Evolutionary conservation across 1,284 basidiomycete genomes (phyloP), one percentile per base, ranked within the genome.

Genomic region (Dichomitus squalens): DNA sequence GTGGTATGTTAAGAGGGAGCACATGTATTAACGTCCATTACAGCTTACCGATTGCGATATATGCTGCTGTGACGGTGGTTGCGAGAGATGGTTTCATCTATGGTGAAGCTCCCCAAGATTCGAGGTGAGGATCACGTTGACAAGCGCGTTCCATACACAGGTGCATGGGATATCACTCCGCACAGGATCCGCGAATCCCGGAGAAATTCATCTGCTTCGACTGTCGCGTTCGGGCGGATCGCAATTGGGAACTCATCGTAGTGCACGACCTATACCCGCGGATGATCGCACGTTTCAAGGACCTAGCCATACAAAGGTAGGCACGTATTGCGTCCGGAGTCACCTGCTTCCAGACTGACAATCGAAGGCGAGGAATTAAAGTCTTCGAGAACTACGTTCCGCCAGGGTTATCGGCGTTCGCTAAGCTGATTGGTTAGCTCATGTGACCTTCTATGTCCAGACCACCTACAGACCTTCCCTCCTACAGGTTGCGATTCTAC

Each of bases 101-200:
- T 92, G 90, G 89, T 90, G 58, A 55, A 80, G 9, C 18, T 14
- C 5, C 33, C 2, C 36, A 39, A n/a, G 14, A 44, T 11, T 21
- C n/a, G 21, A 43, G 18, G 27, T 46, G 6, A 29, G 1, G 18
- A 25, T 33, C 11, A 3, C 16, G 20, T 38, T 38, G n/a, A 44
- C 20, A 14, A 16, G 18, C 7, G 11, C 21, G 35, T 29, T 48
- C 33, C 25, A 27, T 41, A 53, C 40, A 6, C 57, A 92, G 90
- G 90, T 92, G 90, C 69, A 89, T 90, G 83, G 90, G 90, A 23
- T 92, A 83, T 69, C 87, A 91, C 66, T 81, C 82, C 6, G 69
- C 71, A 4, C 66, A 77, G 29, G 89, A 90, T 64, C 60, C 69
- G 27, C 80, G 84, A 18, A 73, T 91, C 31, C 87, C 87, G 1